Base-by-base conservation (phyloP, 2,329 filamentous ascomycete genomes). In the Elsinoe perseae region DNA sequence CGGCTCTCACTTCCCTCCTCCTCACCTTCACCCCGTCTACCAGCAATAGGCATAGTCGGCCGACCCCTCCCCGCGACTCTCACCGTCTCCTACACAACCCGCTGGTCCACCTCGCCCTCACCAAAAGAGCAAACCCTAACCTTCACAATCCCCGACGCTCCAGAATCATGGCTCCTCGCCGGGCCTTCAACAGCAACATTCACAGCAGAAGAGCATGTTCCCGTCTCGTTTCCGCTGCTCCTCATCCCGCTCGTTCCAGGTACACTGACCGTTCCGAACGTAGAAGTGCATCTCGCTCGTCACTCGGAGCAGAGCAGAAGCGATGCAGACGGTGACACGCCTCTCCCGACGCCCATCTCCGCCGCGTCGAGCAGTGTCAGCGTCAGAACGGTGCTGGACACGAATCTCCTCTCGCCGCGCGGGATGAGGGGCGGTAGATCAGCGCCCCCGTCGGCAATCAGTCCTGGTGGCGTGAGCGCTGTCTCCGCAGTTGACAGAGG, bases 121-220 rank as follows among this genome's bases (percentile, higher is more conserved):
- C 27, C 61, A 57, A 59, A 62, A 20, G 59, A 66, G 44, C 66
- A 56, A 9, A 83, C 90, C 60, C 95, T 95, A 65, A 83, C 85
- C 61, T 95, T 93, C 69, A 91, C 95, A 62, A 77, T 97, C 20
- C 82, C 83, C 12, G 85, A 85, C 0, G 81, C 84, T 14, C 73
- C 80, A 28, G 1, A 89, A 92, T 36, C 81, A 0, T 97, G 92
- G 92, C 80, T 96, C 1, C 75, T 97, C 2, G 91, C 89, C 20
- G 92, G 91, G 0, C 82, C 86, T 42, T 80, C 87, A 50, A 86
- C 88, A 61, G 87, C 86, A 0, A 87, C 89, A 65, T 95, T 95
- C 64, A 79, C 79, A 5, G 82, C 70, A 2, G 65, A 66, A 3
- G 58, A 57, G 3, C 54, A 59, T 12, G 54, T 57, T 14, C 57